These are phyloP conservation scores for Diphasiastrum complanatum DNA, from an alignment of 83 land plant species.

Conservation along the genomic window DNA sequence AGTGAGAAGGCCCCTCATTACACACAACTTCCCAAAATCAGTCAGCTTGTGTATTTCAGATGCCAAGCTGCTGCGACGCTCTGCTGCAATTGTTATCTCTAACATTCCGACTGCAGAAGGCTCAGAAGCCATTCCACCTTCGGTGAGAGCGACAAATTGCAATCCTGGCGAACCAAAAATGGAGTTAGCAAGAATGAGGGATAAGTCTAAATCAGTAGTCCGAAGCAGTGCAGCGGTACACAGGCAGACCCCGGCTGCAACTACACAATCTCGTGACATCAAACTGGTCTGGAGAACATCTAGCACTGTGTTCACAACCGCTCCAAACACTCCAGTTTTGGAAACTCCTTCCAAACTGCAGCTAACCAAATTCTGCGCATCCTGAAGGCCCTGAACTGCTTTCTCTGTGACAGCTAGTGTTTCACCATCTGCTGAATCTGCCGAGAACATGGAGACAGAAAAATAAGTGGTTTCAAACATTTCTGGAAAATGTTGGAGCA, in stretches of 20 bases:
- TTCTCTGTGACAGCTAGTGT: background rate
- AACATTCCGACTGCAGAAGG: constrained; percentile 14
- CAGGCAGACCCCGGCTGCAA: constrained; percentile 92
- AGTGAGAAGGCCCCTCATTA: constrained; percentile 83
- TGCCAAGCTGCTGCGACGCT: constrained; percentile 32
- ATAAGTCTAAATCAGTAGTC: constrained; percentile 39
- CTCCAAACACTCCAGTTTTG: constrained; percentile 24
- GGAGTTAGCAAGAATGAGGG: constrained; percentile 46
- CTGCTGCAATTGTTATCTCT: constrained; percentile 19
- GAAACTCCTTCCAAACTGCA: constrained; percentile 9
- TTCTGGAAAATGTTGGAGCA: constrained; percentile 68
- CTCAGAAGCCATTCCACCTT: constrained; percentile 12
- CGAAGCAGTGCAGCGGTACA: constrained; percentile 72
- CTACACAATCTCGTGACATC: constrained; percentile 85
- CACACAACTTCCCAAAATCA: constrained; percentile 71
- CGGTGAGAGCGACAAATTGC: constrained; percentile 6
- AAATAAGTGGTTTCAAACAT: constrained; percentile 24
- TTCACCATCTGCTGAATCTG: background rate
- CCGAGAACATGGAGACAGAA: background rate
- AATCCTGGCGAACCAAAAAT: constrained; percentile 32
- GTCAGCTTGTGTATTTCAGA: constrained; percentile 48
- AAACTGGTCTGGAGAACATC: constrained; percentile 59
- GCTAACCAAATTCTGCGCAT: constrained; percentile 2
- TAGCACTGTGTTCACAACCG: constrained; percentile 38
- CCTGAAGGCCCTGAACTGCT: background rate